These are phyloP conservation scores for Trametes villosa DNA, from an alignment of 768 basidiomycete species.

Conservation along the genomic window DNA sequence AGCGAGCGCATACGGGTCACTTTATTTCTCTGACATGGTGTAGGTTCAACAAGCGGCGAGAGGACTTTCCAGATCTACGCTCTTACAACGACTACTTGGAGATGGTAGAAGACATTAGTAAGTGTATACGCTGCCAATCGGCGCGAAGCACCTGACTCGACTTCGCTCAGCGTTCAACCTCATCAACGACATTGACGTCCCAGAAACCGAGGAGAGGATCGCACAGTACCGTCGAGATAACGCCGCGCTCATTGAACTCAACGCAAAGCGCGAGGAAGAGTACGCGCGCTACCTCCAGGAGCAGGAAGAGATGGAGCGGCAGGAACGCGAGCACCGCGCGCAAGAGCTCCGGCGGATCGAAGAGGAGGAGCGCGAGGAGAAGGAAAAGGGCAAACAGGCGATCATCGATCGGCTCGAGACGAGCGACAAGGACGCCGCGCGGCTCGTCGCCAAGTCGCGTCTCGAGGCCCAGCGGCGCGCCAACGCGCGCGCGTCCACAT, in stretches of 20 bases:
- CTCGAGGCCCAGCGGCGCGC: conserved; percentile 66
- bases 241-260: conserved; percentile 80
- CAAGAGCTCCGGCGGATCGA: conserved; percentile 67
- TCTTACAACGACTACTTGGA: conserved; percentile 96
- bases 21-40: background rate
- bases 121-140: conserved; percentile 32
- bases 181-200: conserved; percentile 83
- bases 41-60: conserved; percentile 93
- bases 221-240: conserved; percentile 80
- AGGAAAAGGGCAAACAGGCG: conserved; percentile 69
- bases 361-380: conserved; percentile 77
- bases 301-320: conserved; percentile 79
- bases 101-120: conserved; percentile 90
- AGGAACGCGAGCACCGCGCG: conserved; percentile 71
- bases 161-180: conserved; percentile 84
- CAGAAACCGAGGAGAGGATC: conserved; percentile 84
- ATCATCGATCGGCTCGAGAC: conserved; percentile 85
- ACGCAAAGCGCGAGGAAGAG: conserved; percentile 80
- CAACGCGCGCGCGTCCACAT: conserved; percentile 54
- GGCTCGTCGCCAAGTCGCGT: conserved; percentile 70
- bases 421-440: conserved; percentile 69
- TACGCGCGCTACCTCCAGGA: conserved; percentile 73
- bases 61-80: conserved; percentile 82
- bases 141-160: background rate
- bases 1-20: conserved; percentile 27